phyloP scores from a whole-genome alignment of 73 alveolate species.

The Paramecium sexaurelia region DNA sequence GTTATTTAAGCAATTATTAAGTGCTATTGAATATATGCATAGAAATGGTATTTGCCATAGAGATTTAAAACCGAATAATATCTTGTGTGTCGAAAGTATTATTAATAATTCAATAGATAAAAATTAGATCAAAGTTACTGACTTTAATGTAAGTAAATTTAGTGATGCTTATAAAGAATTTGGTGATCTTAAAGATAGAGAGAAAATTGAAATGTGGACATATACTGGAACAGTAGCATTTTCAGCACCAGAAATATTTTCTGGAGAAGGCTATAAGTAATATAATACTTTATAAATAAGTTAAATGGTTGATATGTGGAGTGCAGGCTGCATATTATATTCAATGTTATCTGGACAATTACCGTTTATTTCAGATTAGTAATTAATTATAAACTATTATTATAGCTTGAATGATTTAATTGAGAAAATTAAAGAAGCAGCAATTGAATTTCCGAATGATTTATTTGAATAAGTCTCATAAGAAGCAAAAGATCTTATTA shows the following conservation, averaged over 20 bases:
- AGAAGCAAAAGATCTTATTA: constrained; percentile 31
- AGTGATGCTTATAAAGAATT: constrained; percentile 59
- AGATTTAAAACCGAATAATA: constrained; percentile 61
- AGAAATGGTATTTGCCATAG: constrained; percentile 55
- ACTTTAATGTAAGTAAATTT: constrained; percentile 62
- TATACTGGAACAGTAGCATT: constrained; percentile 66
- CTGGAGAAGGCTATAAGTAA: constrained; percentile 53
- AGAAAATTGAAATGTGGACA: constrained; percentile 63
- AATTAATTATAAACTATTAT: background rate
- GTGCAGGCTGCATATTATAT: constrained; percentile 61
- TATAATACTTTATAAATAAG: background rate
- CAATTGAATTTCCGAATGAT: background rate
- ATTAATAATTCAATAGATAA: background rate
- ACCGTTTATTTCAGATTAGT: constrained; percentile 58
- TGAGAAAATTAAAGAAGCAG: constrained; percentile 39
- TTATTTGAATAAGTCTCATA: constrained; percentile 22
- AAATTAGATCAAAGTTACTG: constrained; percentile 58
- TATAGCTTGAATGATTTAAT: constrained; percentile 45
- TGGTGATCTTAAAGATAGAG: constrained; percentile 33
- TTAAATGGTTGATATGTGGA: constrained; percentile 67
- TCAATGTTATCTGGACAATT: constrained; percentile 61
- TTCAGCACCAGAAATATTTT: constrained; percentile 64
- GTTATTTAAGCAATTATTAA: constrained; percentile 34
- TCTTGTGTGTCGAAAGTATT: constrained; percentile 46
- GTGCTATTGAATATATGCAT: constrained; percentile 65